These are phyloP conservation scores for Hirschfeldia incana DNA, from an alignment of 345 rosid species.

Conservation along the genomic window DNA sequence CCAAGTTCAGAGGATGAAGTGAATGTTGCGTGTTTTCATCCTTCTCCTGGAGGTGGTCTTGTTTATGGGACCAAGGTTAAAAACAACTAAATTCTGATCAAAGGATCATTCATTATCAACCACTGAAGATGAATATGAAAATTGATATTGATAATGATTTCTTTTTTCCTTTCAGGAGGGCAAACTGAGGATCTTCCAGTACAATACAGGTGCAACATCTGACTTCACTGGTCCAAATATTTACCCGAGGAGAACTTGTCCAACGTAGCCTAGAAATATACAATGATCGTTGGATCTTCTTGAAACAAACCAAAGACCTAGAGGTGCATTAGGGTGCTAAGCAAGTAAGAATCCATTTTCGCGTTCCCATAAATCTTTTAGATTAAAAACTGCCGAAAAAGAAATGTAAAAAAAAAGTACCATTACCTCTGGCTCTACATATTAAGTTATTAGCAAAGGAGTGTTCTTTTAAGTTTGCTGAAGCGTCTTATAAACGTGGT, in stretches of 20 bases:
- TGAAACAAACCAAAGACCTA: not conserved
- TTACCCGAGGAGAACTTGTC: constrained; percentile 51
- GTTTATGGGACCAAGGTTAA: constrained; percentile 87
- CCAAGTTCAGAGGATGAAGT: constrained; percentile 97
- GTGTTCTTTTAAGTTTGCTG: too few species aligned
- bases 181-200: constrained; percentile 72
- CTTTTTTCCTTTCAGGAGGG: constrained; percentile 70
- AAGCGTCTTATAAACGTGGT: too few species aligned
- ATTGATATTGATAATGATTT: too few species aligned
- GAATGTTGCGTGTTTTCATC: constrained; percentile 96
- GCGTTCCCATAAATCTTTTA: too few species aligned
- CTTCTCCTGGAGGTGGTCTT: constrained; percentile 81
- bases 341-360: too few species aligned
- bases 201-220: constrained; percentile 51
- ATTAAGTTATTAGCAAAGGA: too few species aligned
- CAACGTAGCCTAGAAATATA: constrained; percentile 54
- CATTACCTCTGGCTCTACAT: too few species aligned
- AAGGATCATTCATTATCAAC: not conserved
- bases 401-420: too few species aligned
- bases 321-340: too few species aligned
- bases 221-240: constrained; percentile 46
- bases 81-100: not conserved
- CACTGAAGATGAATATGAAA: not conserved
- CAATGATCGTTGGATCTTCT: constrained; percentile 42
- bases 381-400: too few species aligned